Conservation (phyloP, 208 protist species). For the Leishmania martiniquensis region DNA sequence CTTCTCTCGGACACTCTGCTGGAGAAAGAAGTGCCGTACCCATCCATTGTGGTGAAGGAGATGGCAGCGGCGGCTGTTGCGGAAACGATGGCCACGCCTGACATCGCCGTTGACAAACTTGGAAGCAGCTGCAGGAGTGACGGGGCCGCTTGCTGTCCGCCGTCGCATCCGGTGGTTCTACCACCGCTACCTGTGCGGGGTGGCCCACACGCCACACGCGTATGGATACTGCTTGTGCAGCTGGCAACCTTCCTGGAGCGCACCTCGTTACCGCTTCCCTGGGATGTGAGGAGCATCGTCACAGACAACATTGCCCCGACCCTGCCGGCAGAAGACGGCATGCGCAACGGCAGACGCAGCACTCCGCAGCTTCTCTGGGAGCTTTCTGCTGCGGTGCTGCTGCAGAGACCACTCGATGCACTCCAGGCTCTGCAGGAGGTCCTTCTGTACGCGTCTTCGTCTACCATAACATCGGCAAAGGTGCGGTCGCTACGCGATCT, state of each 20-base stretch:
- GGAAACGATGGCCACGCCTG: background rate
- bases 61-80: background rate
- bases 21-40: slow-evolving; percentile 19
- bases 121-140: background rate
- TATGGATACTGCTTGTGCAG: slow-evolving; percentile 23
- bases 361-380: slow-evolving; percentile 21
- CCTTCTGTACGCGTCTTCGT: background rate
- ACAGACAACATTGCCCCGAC: background rate
- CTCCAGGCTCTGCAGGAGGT: slow-evolving; percentile 1
- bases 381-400: slow-evolving; percentile 15
- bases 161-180: background rate
- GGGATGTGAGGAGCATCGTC: background rate
- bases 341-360: background rate
- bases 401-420: slow-evolving; percentile 6
- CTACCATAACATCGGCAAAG: background rate
- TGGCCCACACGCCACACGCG: slow-evolving; percentile 18
- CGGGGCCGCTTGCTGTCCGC: background rate
- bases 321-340: background rate
- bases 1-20: slow-evolving; percentile 16
- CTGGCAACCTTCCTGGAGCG: slow-evolving; percentile 21
- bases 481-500: slow-evolving; percentile 10
- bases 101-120: background rate
- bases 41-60: slow-evolving; percentile 6
- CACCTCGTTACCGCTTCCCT: slow-evolving; percentile 5
- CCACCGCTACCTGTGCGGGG: slow-evolving; percentile 7